Percentiles rank a stretch among this genome's conserved stretches.
Evolutionary conservation across 305 asterid species (phyloP).

Genomic region (Solanum chacoense): DNA sequence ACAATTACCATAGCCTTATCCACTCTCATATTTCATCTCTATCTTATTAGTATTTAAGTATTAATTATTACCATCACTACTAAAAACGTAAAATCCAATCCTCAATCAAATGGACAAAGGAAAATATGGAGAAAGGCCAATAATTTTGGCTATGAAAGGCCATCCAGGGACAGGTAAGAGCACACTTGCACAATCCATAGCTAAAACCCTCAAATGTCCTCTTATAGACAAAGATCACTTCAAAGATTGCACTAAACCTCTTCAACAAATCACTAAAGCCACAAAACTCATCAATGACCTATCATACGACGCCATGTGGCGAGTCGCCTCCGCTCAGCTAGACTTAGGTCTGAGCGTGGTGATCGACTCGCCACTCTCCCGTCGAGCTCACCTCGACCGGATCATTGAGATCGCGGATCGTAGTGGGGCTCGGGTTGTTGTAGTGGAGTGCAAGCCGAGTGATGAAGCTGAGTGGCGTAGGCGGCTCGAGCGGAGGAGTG

Average conservation of each 20-base stretch:
- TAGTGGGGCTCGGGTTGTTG: slow-evolving; percentile 21
- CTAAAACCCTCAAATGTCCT: slow-evolving; percentile 43
- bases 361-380: slow-evolving; percentile 59
- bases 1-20: not conserved
- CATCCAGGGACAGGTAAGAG: slow-evolving; percentile 77
- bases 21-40: not conserved
- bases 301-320: slow-evolving; percentile 58
- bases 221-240: slow-evolving; percentile 63
- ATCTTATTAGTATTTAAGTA: not conserved
- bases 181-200: slow-evolving; percentile 45
- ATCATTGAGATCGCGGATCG: slow-evolving; percentile 22
- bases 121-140: slow-evolving; percentile 11
- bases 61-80: not conserved
- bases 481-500: slow-evolving; percentile 45
- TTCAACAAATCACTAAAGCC: slow-evolving; percentile 31
- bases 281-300: slow-evolving; percentile 46
- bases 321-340: slow-evolving; percentile 38
- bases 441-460: slow-evolving; percentile 53
- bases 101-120: slow-evolving; percentile 12
- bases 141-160: slow-evolving; percentile 67
- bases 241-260: slow-evolving; percentile 33
- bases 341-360: slow-evolving; percentile 40
- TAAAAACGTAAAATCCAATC: too few relatives aligned
- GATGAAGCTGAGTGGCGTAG: slow-evolving; percentile 53
- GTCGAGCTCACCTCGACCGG: slow-evolving; percentile 34